Evolutionary conservation across 2,329 filamentous ascomycete genomes (phyloP), one percentile per base, ranked within the genome.

Genomic region (Talaromyces sp.): DNA sequence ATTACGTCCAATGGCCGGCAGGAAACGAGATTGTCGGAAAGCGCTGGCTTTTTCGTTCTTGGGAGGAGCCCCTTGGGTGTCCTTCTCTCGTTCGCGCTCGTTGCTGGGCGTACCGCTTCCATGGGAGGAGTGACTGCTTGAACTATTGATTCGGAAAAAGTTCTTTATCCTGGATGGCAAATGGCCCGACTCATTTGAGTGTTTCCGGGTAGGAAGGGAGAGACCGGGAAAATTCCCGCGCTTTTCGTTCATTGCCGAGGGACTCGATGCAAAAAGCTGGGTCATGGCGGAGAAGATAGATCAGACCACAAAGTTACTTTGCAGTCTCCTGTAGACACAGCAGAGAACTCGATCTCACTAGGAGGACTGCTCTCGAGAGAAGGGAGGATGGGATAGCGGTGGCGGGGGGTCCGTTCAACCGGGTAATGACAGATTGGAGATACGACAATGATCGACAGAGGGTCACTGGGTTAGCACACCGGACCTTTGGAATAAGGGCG

Each of bases 21-120:
- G 89, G 78, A 96, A 96, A 67, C 90, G 86, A 61, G 89, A 94
- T 72, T 95, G 90, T 65, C 91, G 86, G 71, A 91, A 89, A 49
- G 84, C 43, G 30, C 43, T 81, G 61, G 81, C 82, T 72, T 89
- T 90, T 64, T 88, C 84, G 56, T 82, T 75, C 71, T 85, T 85
- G 58, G 76, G 72, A 3, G 75, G 75, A 7, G 72, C 68, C 27
- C 73, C 68, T 62, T 77, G 72, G 52, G 72, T 68, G 52, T 77
- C 75, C 50, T 73, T 68, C 39, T 72, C 72, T 16, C 67, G 62
- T 49, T 72, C 65, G 16, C 63, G 63, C 27, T 66, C 62, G 46
- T 59, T 60, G 45, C 62, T 57, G 37, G 47, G 52, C 33, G 63
- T 57, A 47, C 64, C 62, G 43, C 56, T 64, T 30, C 55, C 74